Conservation (phyloP, 1,284 basidiomycete species). For the Exobasidium cylindrosporum region DNA sequence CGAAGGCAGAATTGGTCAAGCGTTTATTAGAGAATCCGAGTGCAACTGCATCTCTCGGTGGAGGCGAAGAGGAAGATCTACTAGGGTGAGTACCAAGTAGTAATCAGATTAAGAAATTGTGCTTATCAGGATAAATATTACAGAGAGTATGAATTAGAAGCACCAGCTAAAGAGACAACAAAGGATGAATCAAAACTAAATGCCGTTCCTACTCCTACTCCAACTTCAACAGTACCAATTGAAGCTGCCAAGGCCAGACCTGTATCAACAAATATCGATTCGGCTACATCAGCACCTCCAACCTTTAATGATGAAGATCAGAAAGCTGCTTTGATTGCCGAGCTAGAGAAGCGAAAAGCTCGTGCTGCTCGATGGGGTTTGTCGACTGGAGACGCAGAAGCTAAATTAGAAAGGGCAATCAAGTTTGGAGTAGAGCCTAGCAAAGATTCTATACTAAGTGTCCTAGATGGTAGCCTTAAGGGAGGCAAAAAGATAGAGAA, state of each 20-base stretch:
- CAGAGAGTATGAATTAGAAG: background rate
- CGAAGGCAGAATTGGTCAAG: constrained; percentile 48
- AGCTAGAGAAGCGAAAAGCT: constrained; percentile 48
- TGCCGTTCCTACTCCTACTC: background rate
- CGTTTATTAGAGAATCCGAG: constrained; percentile 46
- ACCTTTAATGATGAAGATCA: constrained; percentile 21
- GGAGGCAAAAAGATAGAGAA: constrained; percentile 12
- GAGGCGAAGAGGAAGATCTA: constrained; percentile 13
- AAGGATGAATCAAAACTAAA: too few species aligned
- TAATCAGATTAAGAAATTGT: background rate
- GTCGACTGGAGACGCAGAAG: constrained; percentile 39
- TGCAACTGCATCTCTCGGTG: constrained; percentile 27
- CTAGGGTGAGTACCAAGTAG: constrained; percentile 1
- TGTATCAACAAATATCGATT: constrained; percentile 5
- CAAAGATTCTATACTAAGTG: constrained; percentile 5
- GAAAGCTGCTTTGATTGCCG: constrained; percentile 30
- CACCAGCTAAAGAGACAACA: too few species aligned
- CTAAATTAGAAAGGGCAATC: constrained; percentile 38
- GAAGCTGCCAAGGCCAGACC: background rate
- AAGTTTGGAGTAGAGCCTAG: constrained; percentile 45
- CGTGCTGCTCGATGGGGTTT: constrained; percentile 47
- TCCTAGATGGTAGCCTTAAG: constrained; percentile 10
- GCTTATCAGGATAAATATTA: background rate
- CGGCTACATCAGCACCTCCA: constrained; percentile 14
- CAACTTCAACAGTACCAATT: constrained; percentile 11